Conservation (phyloP, 106 monocot genomes). For the Xerophyta viscosa region DNA sequence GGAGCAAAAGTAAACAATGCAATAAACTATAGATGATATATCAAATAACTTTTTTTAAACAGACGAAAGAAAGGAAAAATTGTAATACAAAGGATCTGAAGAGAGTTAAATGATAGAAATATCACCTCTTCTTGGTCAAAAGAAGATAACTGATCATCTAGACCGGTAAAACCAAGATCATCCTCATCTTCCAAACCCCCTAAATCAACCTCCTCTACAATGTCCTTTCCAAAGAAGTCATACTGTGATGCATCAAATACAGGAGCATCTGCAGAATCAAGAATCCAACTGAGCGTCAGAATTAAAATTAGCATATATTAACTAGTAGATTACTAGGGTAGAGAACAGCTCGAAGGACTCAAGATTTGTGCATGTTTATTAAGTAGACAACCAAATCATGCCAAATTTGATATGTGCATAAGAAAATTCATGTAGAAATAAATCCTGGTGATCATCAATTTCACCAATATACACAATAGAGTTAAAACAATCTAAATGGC, state of each 20-base stretch:
- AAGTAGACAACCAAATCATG: too few species aligned
- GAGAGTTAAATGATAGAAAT: background rate
- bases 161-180: conserved; percentile 11
- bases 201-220: conserved; percentile 63
- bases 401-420: too few species aligned
- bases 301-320: background rate
- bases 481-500: too few species aligned
- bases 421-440: too few species aligned
- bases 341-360: too few species aligned
- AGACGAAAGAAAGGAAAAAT: too few species aligned
- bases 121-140: conserved; percentile 34
- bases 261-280: conserved; percentile 24
- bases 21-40: too few species aligned
- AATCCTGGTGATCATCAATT: too few species aligned
- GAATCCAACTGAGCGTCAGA: background rate
- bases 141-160: conserved; percentile 28
- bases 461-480: too few species aligned
- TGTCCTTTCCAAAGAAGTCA: conserved; percentile 70
- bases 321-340: background rate
- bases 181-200: conserved; percentile 79
- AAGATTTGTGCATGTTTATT: too few species aligned
- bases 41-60: too few species aligned
- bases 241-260: conserved; percentile 83
- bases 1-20: too few species aligned
- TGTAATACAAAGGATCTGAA: background rate